Conservation (phyloP, 345 rosid species). For the Arabidopsis thaliana region DNA sequence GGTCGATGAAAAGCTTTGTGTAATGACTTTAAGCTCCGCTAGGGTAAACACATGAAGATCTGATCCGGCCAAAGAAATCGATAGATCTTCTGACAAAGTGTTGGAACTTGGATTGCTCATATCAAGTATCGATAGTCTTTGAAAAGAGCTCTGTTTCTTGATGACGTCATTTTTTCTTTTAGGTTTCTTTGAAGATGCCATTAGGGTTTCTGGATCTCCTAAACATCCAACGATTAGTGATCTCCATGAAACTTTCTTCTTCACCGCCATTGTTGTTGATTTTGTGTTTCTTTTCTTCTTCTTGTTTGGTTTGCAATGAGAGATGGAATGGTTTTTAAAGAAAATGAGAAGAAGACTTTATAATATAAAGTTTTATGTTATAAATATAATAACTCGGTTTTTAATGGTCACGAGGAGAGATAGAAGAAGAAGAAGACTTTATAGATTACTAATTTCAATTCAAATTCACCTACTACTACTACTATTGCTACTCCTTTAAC, state of each 20-base stretch:
- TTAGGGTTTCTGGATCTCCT: constrained; percentile 38
- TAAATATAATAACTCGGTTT: not conserved
- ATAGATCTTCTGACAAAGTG: constrained; percentile 69
- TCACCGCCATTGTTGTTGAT: constrained; percentile 52
- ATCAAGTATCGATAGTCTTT: constrained; percentile 64
- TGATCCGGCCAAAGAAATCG: constrained; percentile 77
- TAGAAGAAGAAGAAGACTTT: constrained; percentile 21
- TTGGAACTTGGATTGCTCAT: constrained; percentile 70
- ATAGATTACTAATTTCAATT: constrained; percentile 17
- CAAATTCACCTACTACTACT: constrained; percentile 33
- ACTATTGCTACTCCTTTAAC: not conserved
- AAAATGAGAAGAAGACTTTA: not conserved
- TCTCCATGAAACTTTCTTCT: constrained; percentile 62
- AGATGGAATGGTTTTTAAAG: not conserved
- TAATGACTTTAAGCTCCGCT: constrained; percentile 75
- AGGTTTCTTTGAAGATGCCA: constrained; percentile 37
- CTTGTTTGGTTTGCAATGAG: constrained; percentile 10
- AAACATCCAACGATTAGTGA: constrained; percentile 59
- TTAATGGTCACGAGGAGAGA: constrained; percentile 35
- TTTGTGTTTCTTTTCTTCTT: not conserved
- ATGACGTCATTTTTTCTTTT: constrained; percentile 49
- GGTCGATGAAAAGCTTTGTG: constrained; percentile 70
- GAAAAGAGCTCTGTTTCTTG: constrained; percentile 64
- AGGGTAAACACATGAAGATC: constrained; percentile 72
- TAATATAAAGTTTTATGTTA: constrained; percentile 1